These are phyloP conservation scores for Pseudoperonospora humuli DNA, from an alignment of 352 stramenopile species.

Conservation along the genomic window DNA sequence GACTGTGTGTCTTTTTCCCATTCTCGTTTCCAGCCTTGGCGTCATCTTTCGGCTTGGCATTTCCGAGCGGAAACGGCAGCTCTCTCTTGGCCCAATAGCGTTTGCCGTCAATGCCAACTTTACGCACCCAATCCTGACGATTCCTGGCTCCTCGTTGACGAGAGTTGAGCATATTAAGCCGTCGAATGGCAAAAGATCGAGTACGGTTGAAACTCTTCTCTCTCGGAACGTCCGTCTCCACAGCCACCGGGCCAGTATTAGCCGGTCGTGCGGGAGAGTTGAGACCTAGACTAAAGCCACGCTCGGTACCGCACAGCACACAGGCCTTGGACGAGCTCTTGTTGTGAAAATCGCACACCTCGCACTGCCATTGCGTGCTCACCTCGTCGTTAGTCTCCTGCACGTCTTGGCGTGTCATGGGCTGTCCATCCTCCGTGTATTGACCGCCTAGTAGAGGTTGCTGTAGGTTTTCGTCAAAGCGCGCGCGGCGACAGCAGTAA, in stretches of 20 bases:
- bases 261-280: conserved; percentile 35
- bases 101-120: conserved; percentile 74
- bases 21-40: conserved; percentile 2
- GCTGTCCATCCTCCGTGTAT: conserved; percentile 83
- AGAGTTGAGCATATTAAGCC: conserved; percentile 82
- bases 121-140: conserved; percentile 78
- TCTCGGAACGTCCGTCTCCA: conserved; percentile 33
- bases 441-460: conserved; percentile 76
- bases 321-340: conserved; percentile 70
- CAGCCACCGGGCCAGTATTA: conserved; percentile 21
- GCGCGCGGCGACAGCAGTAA: conserved; percentile 79
- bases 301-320: conserved; percentile 76
- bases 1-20: conserved; percentile 5
- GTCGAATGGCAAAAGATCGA: conserved; percentile 79
- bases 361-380: conserved; percentile 78
- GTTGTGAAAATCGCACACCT: conserved; percentile 87
- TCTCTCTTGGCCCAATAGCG: conserved; percentile 80
- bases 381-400: conserved; percentile 80
- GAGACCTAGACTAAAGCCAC: conserved; percentile 66
- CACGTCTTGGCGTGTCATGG: conserved; percentile 80
- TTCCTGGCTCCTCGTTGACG: conserved; percentile 72
- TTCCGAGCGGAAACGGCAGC: conserved; percentile 37
- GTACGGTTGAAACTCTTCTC: conserved; percentile 81
- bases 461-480: conserved; percentile 84
- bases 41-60: conserved; percentile 23